Evolutionary conservation across 352 stramenopile genomes (phyloP), one percentile per base, ranked within the genome.

Genomic region (Pythium monospermum): DNA sequence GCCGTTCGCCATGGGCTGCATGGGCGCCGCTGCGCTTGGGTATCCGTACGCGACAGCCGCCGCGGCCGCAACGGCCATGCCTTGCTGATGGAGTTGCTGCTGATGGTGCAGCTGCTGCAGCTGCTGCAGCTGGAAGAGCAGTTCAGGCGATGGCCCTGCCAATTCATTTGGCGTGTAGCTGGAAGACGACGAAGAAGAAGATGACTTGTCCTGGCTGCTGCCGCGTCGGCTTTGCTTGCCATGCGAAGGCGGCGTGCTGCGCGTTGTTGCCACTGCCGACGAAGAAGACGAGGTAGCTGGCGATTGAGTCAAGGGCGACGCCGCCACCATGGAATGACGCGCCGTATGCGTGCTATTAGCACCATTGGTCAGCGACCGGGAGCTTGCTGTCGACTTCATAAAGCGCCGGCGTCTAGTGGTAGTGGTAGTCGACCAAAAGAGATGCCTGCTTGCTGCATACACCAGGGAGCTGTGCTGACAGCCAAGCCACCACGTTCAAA

Each of bases 51-150:
- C 19, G 19, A 32, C 35, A 25, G n/a, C 28, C 8, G 33, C 37
- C n/a, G n/a, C n/a, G n/a, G n/a, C n/a, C n/a, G n/a, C n/a, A 40
- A 33, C 28, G 6, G 36, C 50, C 15, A 62, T 48, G 23, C 72
- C 53, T 28, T 83, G 73, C 10, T 75, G 66, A 5, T 65, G 53
- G 25, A 66, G 40, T 25, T 71, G 61, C 28, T 74, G 61, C 38
- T 74, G 66, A 12, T 71, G 63, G n/a, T n/a, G n/a, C n/a, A n/a
- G n/a, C n/a, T n/a, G n/a, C 37, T 76, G 67, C 3, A 80, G 63
- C 23, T 81, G 66, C 21, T 82, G 74, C 25, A 85, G 43, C 50
- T 85, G 71, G 39, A 77, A 68, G 2, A 85, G 31, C 27, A 78
- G 59, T n/a, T 49, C 68, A 10, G 61, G 61, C 3, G 43, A 49